Base-by-base conservation (phyloP, 306 rosid species). In the Calophaca sinica region DNA sequence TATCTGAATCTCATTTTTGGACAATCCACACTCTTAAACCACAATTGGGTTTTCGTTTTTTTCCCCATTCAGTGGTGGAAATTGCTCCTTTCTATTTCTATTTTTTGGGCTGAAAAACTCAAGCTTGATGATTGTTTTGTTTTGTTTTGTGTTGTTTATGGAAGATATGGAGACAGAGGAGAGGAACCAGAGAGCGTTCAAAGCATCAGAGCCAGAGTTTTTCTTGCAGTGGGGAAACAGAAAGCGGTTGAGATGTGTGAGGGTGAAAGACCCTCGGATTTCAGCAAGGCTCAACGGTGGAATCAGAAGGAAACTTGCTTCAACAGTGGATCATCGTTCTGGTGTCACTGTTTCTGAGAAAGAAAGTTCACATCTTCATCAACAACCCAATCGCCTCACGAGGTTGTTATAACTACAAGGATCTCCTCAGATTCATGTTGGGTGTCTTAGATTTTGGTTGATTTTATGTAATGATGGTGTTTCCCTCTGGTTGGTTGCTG, bases 201-300 rank as follows among this genome's bases (percentile, higher is more conserved):
- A 84, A 44, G 65, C 75, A 31, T 74, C 82, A 10, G 93, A 90
- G 75, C 88, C 90, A 36, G 93, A 87, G 52, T 81, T 91, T 58
- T 88, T 91, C 88, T 81, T 91, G 74, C 92, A 88, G 94, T 88
- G 96, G 96, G 96, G 89, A 14, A 87, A 84, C 79, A 82, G 82
- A 6, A 88, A 87, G 82, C 67, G 92, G 2, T 69, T 88, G 36
- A 81, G 94, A 79, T 91, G 96, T 31, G 90, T 87, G 68, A 84
- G 96, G 82, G 93, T 88, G 64, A 91, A 88, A 64, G 90, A 86
- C 86, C 86, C 93, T 31, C 78, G 88, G 79, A 84, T 88, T 81
- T 87, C 96, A 5, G 28, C 86, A 9, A 81, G 91, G 15, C 68
- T 86, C 46, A 83, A 79, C 73, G 96, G 88, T 46, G 79, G 89